phyloP scores from a whole-genome alignment of 1,284 basidiomycete genomes.

The Cutaneotrichosporon daszewskae region DNA sequence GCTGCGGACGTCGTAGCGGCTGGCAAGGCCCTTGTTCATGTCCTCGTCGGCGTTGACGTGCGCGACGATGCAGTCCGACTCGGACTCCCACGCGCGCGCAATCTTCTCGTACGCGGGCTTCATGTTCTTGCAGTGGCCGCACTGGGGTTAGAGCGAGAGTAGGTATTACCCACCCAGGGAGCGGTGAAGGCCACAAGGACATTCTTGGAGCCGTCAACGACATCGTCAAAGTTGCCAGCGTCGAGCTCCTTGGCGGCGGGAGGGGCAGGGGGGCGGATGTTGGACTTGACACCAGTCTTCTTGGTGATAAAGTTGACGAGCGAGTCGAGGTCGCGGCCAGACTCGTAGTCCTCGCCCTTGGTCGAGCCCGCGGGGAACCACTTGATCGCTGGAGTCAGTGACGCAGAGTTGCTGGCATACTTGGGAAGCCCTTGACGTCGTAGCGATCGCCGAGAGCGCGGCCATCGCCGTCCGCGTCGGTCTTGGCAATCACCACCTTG shows the following conservation, averaged over 20 bases:
- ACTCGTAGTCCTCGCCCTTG: conserved; percentile 66
- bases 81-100: conserved; percentile 69
- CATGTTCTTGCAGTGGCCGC: conserved; percentile 50
- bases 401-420: conserved; percentile 47
- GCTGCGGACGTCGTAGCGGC: conserved; percentile 64
- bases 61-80: conserved; percentile 75
- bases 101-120: conserved; percentile 85
- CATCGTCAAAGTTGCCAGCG: conserved; percentile 64
- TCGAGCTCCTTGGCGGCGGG: conserved; percentile 67
- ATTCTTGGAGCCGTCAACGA: conserved; percentile 68
- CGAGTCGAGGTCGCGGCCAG: conserved; percentile 73
- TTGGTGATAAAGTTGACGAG: conserved; percentile 68
- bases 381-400: conserved; percentile 62
- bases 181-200: conserved; percentile 88
- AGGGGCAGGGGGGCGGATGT: conserved; percentile 75
- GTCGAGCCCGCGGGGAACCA: conserved; percentile 71
- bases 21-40: conserved; percentile 68
- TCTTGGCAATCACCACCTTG: conserved; percentile 83
- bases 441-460: conserved; percentile 55
- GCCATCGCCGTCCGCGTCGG: conserved; percentile 84
- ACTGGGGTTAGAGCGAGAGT: conserved; percentile 1
- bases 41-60: conserved; percentile 85
- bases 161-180: conserved; percentile 37
- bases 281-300: conserved; percentile 75
- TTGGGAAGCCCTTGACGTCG: conserved; percentile 79